These are phyloP conservation scores for Larix sibirica DNA, from an alignment of 83 land plant genomes.

Conservation along the genomic window DNA sequence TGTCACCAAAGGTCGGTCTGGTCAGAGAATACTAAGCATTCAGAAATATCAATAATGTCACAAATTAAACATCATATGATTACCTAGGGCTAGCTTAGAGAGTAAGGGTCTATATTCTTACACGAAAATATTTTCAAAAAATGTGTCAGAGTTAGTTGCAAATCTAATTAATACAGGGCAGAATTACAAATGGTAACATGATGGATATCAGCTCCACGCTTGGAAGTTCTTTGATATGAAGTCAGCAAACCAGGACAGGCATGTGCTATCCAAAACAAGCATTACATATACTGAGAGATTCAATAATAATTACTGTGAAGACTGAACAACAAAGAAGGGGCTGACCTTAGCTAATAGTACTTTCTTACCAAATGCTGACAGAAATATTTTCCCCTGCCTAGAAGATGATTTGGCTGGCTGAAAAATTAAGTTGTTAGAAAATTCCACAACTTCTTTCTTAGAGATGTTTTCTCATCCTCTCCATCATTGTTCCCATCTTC, in stretches of 20 bases:
- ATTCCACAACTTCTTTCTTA: slow-evolving; percentile 9
- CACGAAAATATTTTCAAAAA: slow-evolving; percentile 10
- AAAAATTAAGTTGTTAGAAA: slow-evolving; percentile 10
- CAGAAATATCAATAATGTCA: not conserved
- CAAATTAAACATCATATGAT: not conserved
- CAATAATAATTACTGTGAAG: not conserved
- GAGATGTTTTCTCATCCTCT: not conserved
- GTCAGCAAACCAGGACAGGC: slow-evolving; percentile 7
- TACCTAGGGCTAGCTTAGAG: not conserved
- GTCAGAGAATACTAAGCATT: not conserved
- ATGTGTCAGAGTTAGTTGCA: slow-evolving; percentile 16
- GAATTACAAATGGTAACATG: slow-evolving; percentile 15
- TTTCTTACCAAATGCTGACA: not conserved
- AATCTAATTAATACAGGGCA: slow-evolving; percentile 16
- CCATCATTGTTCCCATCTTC: slow-evolving; percentile 6
- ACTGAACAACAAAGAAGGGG: slow-evolving; percentile 2
- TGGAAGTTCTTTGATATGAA: not conserved
- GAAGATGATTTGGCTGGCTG: not conserved
- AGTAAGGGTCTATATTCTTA: not conserved
- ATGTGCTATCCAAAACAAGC: slow-evolving; percentile 12
- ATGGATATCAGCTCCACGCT: slow-evolving; percentile 2
- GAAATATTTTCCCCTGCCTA: not conserved
- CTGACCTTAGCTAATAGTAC: slow-evolving; percentile 5
- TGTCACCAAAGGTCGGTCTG: not conserved
- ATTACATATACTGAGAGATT: slow-evolving; percentile 2